Base-by-base conservation (phyloP, 1,284 basidiomycete species). In the Ganoderma resinaceum region DNA sequence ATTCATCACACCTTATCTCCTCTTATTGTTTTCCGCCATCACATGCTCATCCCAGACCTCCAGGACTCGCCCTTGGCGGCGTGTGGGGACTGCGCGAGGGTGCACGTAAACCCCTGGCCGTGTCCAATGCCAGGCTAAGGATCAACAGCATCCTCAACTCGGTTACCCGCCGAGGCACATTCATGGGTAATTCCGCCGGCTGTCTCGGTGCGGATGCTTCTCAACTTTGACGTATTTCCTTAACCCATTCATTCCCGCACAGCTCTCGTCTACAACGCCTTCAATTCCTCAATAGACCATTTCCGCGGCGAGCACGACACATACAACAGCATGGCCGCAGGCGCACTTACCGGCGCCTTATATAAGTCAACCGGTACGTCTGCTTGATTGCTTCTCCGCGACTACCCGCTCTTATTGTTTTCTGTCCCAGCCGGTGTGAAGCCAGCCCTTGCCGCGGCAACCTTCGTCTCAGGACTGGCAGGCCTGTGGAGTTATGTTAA, bases 141-240 rank as follows among this genome's bases (percentile, higher is more conserved):
- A 91, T 99, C 84, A 99, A 99, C 84, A 97, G 95, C 76, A 85
- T 99, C 69, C 88, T 99, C 76, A 99, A 99, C 86, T 94, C 95
- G 79, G 91, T 98, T 79, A 99, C 97, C 70, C 87, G 97, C 82
- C 89, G 98, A 83, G 98, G 98, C 57, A 97, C 94, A 63, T 98
- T 98, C 83, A 92, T 98, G 81, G 98, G 97, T 77, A 99, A 99
- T 86, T 98, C 95, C 78, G 95, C 97, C 79, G 98, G 98, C 81
- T 95, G 99, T 72, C 85, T 99, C 74, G 97, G 97, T 98, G 77
- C 77, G 87, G 85, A 70, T 33, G 29, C 62, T 63, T 67, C 72
- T 64, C 70, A 71, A 69, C 58, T 64, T 66, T 67, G 70, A 70
- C 71, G 67, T 70, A 18, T 72, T 74, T 76, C 78, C 78, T 79